Base-by-base conservation (phyloP, 192 early-diverging fungal species). In the Coemansia sp. region DNA sequence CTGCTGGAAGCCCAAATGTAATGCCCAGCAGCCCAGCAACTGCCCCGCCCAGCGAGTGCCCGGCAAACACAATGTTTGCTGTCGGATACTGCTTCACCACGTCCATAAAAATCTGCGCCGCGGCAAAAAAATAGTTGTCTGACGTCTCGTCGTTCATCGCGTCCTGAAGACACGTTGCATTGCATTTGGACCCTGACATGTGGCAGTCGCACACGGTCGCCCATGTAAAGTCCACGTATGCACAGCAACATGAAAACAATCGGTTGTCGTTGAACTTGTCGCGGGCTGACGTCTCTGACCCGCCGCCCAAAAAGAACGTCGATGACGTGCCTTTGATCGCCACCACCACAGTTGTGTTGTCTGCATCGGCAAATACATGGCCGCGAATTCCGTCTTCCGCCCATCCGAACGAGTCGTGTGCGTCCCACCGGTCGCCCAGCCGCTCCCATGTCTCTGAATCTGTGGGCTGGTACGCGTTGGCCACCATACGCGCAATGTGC, bases 221-320 rank as follows among this genome's bases (percentile, higher is more conserved):
- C 96, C 96, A 98, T 0, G 81, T 83, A 35, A 86, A 87, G 51
- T 88, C 87, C 9, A 89, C 90, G 41, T 88, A 87, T 7, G 88
- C 96, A 78, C 96, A 98, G 76, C 96, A 98, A 80, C 96, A 98
- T 2, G 93, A 95, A 66, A 96, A 98, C 63, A 97, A 85, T 10
- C 91, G 82, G 71, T 97, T 98, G 80, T 97, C 95, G 77, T 93
- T 93, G 48, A 78, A 76, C 70, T 90, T 92, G 78, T 93, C 92
- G 22, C 84, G 84, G 3, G 82, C 77, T 6, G 86, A 84, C 5
- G 92, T 93, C 8, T 87, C 85, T 0, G 88, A 88, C n/a, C 82
- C 86, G 23, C 85, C 87, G 62, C 86, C 84, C n/a, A 82, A 66
- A 60, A 88, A 86, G 37, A 90, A 76, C 15, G 79, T 82, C 38